Evolutionary conservation across 192 early-diverging fungal species (phyloP), one percentile per base, ranked within the genome.

Genomic region (Glomus cerebriforme): DNA sequence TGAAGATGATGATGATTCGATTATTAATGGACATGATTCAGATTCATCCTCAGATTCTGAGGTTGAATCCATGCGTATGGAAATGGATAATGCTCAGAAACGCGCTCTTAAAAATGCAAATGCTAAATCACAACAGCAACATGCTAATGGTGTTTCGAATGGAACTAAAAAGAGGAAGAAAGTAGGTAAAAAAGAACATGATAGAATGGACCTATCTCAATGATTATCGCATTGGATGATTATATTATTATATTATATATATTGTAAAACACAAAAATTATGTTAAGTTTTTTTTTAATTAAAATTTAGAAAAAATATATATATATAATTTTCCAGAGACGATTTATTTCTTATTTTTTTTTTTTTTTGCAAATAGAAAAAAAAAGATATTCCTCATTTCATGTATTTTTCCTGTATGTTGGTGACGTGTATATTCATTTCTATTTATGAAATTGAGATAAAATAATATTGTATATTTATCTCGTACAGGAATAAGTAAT

Each of bases 131-230:
- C 10, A 29, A 49, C 27, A 17, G 5, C 69, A 72, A 22, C n/a
- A 37, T n/a, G 10, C 22, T 19, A 73, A 73, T 49, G 71, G 71
- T 34, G 34, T 13, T 26, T 60, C 34, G 13, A n/a, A 35, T 22
- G 35, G 32, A 34, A 34, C 22, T 1, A 62, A 31, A 22, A 75
- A 75, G 24, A 37, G 59, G 43, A 35, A 32, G 31, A 75, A 75
- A 26, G 31, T 12, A 47, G 49, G 19, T 13, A 35, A 35, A 39
- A 75, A 75, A 34, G 34, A 75, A n/a, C 24, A 75, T 4, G 35
- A 37, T 24, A 59, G 34, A 72, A 72, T 72, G 70, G 70, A 72
- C 27, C 70, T 72, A n/a, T 72, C 70, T 27, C 49, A 72, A 72
- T 35, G 1, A 31, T 71, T 71, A 54, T 54, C 49, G 19, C 49